Base-by-base conservation (phyloP, 1,139 yeast species). In the Pichia sp. region DNA sequence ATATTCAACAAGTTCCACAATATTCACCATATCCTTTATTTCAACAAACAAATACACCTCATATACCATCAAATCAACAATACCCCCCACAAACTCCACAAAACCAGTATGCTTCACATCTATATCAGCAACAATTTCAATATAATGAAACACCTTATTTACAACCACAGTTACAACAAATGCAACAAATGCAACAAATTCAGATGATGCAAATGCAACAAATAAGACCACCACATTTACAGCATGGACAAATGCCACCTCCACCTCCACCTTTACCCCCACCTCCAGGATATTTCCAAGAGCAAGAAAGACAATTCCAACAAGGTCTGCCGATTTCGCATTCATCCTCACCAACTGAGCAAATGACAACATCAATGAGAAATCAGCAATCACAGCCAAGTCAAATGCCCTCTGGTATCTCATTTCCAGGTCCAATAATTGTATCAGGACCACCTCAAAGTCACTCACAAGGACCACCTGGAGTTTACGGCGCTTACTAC, bases 171-270 rank as follows among this genome's bases (percentile, higher is more conserved):
- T 22, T 12, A 24, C 23, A 4, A 4, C 40, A n/a, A 11, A 11
- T 38, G 13, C 46, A 44, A 34, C 42, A 30, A 39, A 5, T 26
- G 16, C 46, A 42, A 29, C 38, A 34, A 9, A 20, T 34, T 11
- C 40, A 18, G 7, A 46, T 34, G 32, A 15, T 30, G 25, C 42
- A 39, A 39, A 12, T 26, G 22, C 46, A 42, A 39, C 38, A 39
- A 16, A 24, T 26, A 20, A 16, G 26, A 30, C 25, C 9, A 4
- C 16, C 18, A 32, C 36, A 20, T 7, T 32, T 32, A 11, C 36
- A 32, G 7, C 36, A 12, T 3, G 22, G 22, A 9, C 36, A 32
- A 32, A 13, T 29, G 26, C 35, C 42, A 40, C 42, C 42, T 7
- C 39, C 39, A 11, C 39, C 25, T 9, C 37, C 27, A 9, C 29